Percentiles rank a stretch among this genome's conserved stretches.
These are phyloP conservation scores for Pinus tabuliformis DNA, from an alignment of 75 land plant genomes.

Conservation along the genomic window DNA sequence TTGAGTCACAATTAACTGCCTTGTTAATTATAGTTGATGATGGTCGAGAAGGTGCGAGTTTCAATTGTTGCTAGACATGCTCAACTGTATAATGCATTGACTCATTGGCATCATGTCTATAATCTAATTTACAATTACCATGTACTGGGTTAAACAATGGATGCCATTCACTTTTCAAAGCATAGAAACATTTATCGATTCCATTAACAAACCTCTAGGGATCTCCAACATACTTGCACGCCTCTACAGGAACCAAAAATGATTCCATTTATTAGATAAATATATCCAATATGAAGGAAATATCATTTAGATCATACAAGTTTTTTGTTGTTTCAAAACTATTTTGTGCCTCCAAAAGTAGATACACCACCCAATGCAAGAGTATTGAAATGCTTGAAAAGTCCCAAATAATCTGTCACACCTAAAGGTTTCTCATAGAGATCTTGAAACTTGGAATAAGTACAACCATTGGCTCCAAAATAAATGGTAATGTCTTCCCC, in stretches of 20 bases:
- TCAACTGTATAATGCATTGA: neutral
- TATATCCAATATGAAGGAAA: conserved; percentile 50
- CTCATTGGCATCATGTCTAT: conserved; percentile 67
- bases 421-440: no score
- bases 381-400: no score
- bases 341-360: conserved; percentile 56
- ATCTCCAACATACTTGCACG: conserved; percentile 82
- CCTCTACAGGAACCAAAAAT: conserved; percentile 74
- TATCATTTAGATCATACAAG: conserved; percentile 74
- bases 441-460: no score
- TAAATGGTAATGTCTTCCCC: no score
- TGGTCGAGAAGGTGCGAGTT: no score
- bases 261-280: conserved; percentile 89
- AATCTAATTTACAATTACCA: conserved; percentile 65
- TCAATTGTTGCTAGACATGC: no score
- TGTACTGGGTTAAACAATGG: conserved; percentile 69
- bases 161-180: conserved; percentile 96
- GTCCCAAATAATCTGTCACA: no score
- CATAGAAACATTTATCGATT: conserved; percentile 75
- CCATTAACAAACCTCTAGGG: conserved; percentile 65
- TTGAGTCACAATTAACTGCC: no score
- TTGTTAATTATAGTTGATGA: no score
- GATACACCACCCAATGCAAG: no score
- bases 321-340: conserved; percentile 73
- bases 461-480: no score